Evolutionary conservation across 2,329 filamentous ascomycete species (phyloP).

Genomic region (Fulvia fulva): DNA sequence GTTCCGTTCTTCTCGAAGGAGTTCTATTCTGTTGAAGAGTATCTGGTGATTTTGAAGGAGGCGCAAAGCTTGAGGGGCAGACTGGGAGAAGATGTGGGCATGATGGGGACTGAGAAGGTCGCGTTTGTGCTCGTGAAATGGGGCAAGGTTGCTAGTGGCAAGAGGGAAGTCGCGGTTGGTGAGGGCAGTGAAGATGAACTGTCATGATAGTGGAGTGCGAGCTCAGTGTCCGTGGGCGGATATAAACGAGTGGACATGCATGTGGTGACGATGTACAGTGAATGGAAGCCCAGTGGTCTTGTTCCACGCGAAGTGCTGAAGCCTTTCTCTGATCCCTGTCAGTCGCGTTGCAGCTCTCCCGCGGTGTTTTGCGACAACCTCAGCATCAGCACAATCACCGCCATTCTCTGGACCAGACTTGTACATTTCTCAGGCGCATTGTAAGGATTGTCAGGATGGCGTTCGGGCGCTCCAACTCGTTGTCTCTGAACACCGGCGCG

Average conservation of each 20-base stretch:
- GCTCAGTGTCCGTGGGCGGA: no score
- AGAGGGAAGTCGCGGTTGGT: not conserved
- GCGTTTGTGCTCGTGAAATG: not conserved
- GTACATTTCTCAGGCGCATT: not conserved
- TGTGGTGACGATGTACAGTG: no score
- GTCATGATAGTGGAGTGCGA: not conserved
- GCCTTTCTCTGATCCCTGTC: not conserved
- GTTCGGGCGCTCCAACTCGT: conserved; percentile 47
- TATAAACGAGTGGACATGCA: no score
- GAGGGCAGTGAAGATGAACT: not conserved
- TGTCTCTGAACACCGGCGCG: conserved; percentile 53
- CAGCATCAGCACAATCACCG: not conserved
- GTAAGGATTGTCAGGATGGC: conserved; percentile 30
- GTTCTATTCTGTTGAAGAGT: not conserved
- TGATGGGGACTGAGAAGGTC: not conserved
- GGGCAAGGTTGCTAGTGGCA: not conserved
- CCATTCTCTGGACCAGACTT: not conserved
- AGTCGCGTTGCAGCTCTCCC: not conserved
- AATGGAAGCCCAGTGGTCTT: not conserved
- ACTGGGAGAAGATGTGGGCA: not conserved
- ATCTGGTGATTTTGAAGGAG: not conserved
- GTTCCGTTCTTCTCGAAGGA: not conserved
- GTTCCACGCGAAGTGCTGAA: not conserved
- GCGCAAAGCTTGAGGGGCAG: not conserved
- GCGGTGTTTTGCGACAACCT: not conserved